A percentile compares a stretch with the other conserved stretches of the same genome.
These are phyloP conservation scores for Barnettozyma californica DNA, from an alignment of 805 yeast genomes.

Conservation along the genomic window DNA sequence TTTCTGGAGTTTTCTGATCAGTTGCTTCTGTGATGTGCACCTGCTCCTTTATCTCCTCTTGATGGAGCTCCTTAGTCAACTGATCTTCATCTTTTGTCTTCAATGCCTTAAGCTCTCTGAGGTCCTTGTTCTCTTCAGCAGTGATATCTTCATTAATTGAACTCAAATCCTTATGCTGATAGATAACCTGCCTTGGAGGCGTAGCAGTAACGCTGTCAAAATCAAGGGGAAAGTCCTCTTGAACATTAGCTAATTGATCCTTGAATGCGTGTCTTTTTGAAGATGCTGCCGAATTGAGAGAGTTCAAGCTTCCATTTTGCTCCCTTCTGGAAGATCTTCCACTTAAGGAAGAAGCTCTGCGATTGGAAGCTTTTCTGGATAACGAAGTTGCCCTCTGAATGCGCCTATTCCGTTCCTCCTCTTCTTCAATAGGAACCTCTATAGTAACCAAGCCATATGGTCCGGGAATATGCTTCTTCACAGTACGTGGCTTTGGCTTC, in stretches of 20 bases:
- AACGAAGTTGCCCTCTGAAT: conserved; percentile 5
- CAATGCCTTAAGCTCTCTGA: conserved; percentile 1
- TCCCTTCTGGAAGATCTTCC: background rate
- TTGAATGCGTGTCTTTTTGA: conserved; percentile 14
- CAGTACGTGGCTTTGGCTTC: conserved; percentile 36
- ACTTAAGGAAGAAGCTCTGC: conserved; percentile 1
- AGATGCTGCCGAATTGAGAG: conserved; percentile 10
- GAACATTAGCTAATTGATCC: conserved; percentile 19
- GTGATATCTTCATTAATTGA: conserved; percentile 16
- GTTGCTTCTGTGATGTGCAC: conserved; percentile 3
- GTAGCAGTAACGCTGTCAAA: conserved; percentile 2
- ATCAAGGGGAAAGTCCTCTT: conserved; percentile 15
- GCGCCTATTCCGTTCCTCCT: conserved; percentile 13
- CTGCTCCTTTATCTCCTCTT: conserved; percentile 6
- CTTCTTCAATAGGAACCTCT: conserved; percentile 53
- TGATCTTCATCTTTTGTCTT: conserved; percentile 13
- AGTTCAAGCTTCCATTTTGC: conserved; percentile 9
- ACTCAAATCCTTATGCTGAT: conserved; percentile 7
- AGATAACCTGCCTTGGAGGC: background rate
- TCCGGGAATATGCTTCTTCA: conserved; percentile 69
- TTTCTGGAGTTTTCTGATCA: background rate
- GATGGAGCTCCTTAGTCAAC: background rate
- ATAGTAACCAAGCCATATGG: conserved; percentile 63
- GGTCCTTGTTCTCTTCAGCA: conserved; percentile 1
- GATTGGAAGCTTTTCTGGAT: background rate